Evolutionary conservation across 495 filamentous ascomycete species (phyloP).

Genomic region (Viridothelium virens): DNA sequence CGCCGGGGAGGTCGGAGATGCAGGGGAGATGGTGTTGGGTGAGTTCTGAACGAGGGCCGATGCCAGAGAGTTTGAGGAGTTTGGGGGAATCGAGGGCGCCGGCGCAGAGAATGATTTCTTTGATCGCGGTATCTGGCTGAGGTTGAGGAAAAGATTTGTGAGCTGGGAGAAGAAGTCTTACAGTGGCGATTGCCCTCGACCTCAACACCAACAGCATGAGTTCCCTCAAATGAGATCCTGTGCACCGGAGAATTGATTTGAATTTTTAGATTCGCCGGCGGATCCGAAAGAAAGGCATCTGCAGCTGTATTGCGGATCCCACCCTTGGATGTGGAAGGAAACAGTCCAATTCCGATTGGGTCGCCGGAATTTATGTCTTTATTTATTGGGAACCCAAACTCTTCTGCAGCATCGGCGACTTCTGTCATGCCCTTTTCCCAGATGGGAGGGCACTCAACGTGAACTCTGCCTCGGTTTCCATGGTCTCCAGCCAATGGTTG

Average conservation of each 20-base stretch:
- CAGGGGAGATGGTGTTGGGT: constrained; percentile 46
- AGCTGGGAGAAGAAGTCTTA: constrained; percentile 14
- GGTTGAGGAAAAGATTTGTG: constrained; percentile 3
- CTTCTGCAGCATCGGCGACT: constrained; percentile 39
- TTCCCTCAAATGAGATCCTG: constrained; percentile 45
- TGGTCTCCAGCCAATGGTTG: constrained; percentile 37
- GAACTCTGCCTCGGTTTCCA: constrained; percentile 42
- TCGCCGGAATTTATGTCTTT: constrained; percentile 54
- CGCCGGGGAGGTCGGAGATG: constrained; percentile 40
- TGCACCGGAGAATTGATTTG: constrained; percentile 43
- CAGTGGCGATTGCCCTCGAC: constrained; percentile 34
- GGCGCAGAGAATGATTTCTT: constrained; percentile 52
- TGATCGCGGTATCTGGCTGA: constrained; percentile 36
- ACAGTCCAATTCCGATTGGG: constrained; percentile 49
- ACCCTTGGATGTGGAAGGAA: constrained; percentile 41
- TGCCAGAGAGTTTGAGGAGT: constrained; percentile 57
- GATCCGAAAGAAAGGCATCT: constrained; percentile 39
- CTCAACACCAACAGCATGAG: constrained; percentile 45
- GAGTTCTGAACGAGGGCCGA: constrained; percentile 50
- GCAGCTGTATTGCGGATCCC: constrained; percentile 46
- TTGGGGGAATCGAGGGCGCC: constrained; percentile 53
- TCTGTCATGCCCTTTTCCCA: constrained; percentile 46
- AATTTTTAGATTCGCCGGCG: constrained; percentile 46
- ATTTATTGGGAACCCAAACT: constrained; percentile 44
- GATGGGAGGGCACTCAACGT: constrained; percentile 41